These are phyloP conservation scores for Ceratocystis alfenasii DNA, from an alignment of 2,329 filamentous ascomycete genomes.

Conservation along the genomic window DNA sequence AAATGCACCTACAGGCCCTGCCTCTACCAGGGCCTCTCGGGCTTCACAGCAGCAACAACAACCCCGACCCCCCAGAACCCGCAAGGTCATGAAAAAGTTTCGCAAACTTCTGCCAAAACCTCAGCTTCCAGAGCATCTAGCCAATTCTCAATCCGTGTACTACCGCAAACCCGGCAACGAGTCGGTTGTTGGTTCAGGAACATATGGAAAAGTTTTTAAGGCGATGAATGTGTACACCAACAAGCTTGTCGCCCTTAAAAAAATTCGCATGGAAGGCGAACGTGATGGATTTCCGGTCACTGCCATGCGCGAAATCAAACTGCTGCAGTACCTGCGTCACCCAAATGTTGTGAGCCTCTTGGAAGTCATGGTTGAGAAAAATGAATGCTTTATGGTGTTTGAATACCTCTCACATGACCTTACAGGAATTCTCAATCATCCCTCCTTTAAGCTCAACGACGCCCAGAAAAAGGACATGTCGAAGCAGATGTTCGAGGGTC, in stretches of 20 bases:
- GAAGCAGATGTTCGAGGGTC: constrained; percentile 81
- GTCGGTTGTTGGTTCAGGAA: constrained; percentile 88
- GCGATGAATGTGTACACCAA: constrained; percentile 87
- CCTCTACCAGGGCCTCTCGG: constrained; percentile 34
- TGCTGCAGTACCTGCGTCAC: constrained; percentile 76
- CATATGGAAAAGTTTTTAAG: constrained; percentile 92
- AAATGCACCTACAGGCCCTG: constrained; percentile 43
- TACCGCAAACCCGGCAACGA: constrained; percentile 95
- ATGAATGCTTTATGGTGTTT: constrained; percentile 99
- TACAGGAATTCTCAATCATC: constrained; percentile 89
- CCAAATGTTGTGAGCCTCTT: constrained; percentile 70
- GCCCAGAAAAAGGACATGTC: constrained; percentile 89
- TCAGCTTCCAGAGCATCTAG: constrained; percentile 57
- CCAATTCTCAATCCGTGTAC: constrained; percentile 76
- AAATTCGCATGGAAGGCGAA: constrained; percentile 88
- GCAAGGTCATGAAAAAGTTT: constrained; percentile 55
- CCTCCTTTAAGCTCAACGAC: constrained; percentile 70
- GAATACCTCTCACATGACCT: constrained; percentile 95
- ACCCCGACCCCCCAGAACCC: constrained; percentile 39
- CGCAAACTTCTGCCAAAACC: constrained; percentile 61
- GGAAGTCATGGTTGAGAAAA: constrained; percentile 96
- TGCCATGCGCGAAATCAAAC: constrained; percentile 79
- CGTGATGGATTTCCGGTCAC: constrained; percentile 84
- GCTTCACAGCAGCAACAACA: constrained; percentile 21
- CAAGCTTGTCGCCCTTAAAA: constrained; percentile 71